Evolutionary conservation across 2,329 filamentous ascomycete species (phyloP), one percentile per base, ranked within the genome.

Genomic region (Ceratocystis huliohia): DNA sequence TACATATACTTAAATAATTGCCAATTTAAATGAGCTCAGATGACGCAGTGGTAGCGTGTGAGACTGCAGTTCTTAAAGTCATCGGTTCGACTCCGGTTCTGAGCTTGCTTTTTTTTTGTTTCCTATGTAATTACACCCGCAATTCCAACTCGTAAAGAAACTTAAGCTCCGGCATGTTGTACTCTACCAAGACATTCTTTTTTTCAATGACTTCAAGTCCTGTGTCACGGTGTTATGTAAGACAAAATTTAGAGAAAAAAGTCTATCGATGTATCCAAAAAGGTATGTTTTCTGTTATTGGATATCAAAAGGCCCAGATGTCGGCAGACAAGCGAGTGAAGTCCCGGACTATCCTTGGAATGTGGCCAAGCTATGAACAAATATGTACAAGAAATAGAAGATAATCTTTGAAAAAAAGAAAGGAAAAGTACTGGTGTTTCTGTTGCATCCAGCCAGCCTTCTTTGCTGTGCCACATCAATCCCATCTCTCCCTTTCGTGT

Each of bases 251-350:
- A 33, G 5, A 25, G 17, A 45, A 6, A 28, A 7, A 28, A 41
- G 37, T 41, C 13, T 41, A 28, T 50, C 33, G 37, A 25, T 63
- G 30, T 15, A 63, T 59, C 56, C 56, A 63, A 63, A 45, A 13
- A 41, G 37, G 20, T 20, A 20, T 63, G 1, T 63, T 37, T 50
- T 63, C 44, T 63, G 61, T 63, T 48, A 33, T 63, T 63, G 61
- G 56, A 59, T 37, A 59, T 59, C n/a, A 28, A 33, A 48, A 63
- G 22, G 44, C 61, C 61, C 61, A 63, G 44, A 63, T 33, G 61
- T 10, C 15, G 44, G 33, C 13, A 41, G 46, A 33, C 61, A 48
- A 63, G 44, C 44, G 44, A 63, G 44, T 63, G 61, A 50, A 46
- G 46, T 33, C 61, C 44, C n/a, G 5, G 33, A 28, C 44, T 15